Conservation (phyloP, 1,139 yeast species). For the Candida sanyaensis region DNA sequence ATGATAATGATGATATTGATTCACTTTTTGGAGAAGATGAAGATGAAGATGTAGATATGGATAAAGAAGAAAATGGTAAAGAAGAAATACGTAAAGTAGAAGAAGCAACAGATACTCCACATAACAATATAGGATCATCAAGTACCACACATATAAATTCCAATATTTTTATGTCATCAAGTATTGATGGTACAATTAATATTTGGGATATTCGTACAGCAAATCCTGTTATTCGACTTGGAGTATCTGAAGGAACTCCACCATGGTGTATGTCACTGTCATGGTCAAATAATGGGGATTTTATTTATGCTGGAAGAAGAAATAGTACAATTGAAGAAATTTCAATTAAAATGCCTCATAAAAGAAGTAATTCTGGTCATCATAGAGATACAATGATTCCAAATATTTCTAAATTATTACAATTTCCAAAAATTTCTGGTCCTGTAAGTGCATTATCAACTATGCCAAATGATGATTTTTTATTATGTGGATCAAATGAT, state of each 20-base stretch:
- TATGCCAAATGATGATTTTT: slow-evolving; percentile 77
- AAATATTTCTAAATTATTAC: slow-evolving; percentile 58
- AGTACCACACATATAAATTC: slow-evolving; percentile 44
- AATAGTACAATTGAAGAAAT: slow-evolving; percentile 88
- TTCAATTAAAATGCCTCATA: slow-evolving; percentile 64
- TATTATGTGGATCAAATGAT: slow-evolving; percentile 87
- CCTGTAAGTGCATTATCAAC: slow-evolving; percentile 82
- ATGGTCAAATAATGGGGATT: slow-evolving; percentile 86
- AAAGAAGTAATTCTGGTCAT: slow-evolving; percentile 19
- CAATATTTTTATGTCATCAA: slow-evolving; percentile 70
- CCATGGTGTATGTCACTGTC: slow-evolving; percentile 97
- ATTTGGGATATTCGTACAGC: slow-evolving; percentile 78
- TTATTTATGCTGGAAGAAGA: slow-evolving; percentile 82
- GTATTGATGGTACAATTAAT: slow-evolving; percentile 80
- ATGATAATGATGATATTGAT: slow-evolving; percentile 25
- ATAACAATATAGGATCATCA: slow-evolving; percentile 16
- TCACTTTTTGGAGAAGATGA: slow-evolving; percentile 30
- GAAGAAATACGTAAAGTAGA: slow-evolving; percentile 20
- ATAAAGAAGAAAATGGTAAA: slow-evolving; percentile 8
- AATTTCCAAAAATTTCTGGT: slow-evolving; percentile 87
- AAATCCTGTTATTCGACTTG: slow-evolving; percentile 51
- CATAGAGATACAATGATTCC: slow-evolving; percentile 32
- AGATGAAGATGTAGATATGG: slow-evolving; percentile 46
- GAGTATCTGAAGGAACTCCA: slow-evolving; percentile 68
- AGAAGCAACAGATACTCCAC: slow-evolving; percentile 22